Conservation (phyloP, 1,139 yeast species). For the Protomyces arabidopsidicola region DNA sequence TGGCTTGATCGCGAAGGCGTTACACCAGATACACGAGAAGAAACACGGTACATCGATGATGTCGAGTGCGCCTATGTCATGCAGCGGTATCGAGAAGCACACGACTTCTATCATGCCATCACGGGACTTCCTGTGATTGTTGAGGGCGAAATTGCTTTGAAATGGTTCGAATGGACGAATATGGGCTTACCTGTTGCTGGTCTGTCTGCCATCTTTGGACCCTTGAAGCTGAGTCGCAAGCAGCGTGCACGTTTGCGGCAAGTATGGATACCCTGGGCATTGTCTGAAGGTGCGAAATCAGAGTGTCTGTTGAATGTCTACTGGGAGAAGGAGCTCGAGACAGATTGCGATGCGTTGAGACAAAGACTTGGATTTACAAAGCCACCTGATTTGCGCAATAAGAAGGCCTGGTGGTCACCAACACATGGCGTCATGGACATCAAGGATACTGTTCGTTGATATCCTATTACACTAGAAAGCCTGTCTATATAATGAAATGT, state of each 20-base stretch:
- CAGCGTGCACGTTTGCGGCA: conserved; percentile 49
- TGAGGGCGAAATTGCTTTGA: conserved; percentile 93
- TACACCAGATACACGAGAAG: conserved; percentile 87
- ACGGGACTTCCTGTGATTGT: conserved; percentile 85
- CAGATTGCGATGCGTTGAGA: conserved; percentile 69
- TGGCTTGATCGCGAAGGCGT: conserved; percentile 89
- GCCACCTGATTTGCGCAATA: conserved; percentile 27
- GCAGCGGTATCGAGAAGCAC: conserved; percentile 93
- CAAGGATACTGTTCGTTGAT: conserved; percentile 10
- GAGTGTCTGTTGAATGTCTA: conserved; percentile 80
- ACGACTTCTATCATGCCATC: conserved; percentile 91
- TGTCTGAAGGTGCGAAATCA: conserved; percentile 65
- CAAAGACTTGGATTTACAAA: conserved; percentile 21
- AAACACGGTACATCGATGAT: conserved; percentile 75
- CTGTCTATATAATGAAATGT: neutral
- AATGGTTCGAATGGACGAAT: conserved; percentile 75
- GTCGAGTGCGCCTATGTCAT: conserved; percentile 86
- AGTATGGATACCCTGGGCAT: conserved; percentile 86
- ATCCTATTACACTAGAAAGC: too few relatives aligned
- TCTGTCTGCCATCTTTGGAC: conserved; percentile 81
- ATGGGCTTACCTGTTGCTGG: conserved; percentile 96
- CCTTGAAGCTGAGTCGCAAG: conserved; percentile 59
- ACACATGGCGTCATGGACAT: conserved; percentile 10
- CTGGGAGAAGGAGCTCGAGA: conserved; percentile 82
- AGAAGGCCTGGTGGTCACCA: conserved; percentile 24